phyloP scores from a whole-genome alignment of 2,329 filamentous ascomycete genomes.

The Calonectria montana region DNA sequence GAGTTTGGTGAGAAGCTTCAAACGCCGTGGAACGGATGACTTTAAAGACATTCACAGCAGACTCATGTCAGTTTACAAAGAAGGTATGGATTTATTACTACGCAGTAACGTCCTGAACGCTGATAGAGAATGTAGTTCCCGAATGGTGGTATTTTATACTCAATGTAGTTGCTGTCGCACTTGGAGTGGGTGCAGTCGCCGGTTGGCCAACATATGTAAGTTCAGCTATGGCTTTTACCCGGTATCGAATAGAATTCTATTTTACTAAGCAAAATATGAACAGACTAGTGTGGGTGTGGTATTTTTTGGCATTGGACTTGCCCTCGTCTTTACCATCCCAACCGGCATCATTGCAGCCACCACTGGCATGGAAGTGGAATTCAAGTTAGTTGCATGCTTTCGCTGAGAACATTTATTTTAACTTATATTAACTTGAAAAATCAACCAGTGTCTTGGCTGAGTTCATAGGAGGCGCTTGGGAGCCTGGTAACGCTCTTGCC shows the following conservation, averaged over 20 bases:
- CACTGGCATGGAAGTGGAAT: slow-evolving; percentile 55
- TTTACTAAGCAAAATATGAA: neutral
- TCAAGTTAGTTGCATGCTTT: slow-evolving; percentile 43
- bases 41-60: slow-evolving; percentile 56
- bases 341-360: slow-evolving; percentile 58
- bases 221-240: rapidly evolving
- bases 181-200: slow-evolving; percentile 51
- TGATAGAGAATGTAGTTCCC: slow-evolving; percentile 46
- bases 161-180: slow-evolving; percentile 43
- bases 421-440: neutral
- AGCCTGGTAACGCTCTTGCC: slow-evolving; percentile 56
- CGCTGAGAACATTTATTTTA: neutral
- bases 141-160: slow-evolving; percentile 57
- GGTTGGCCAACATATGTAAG: slow-evolving; percentile 50
- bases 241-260: rapidly evolving
- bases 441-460: slow-evolving; percentile 53
- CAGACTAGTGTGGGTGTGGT: slow-evolving; percentile 56
- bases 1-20: slow-evolving; percentile 31
- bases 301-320: slow-evolving; percentile 56
- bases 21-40: slow-evolving; percentile 16
- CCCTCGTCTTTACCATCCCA: slow-evolving; percentile 56
- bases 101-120: too few relatives aligned
- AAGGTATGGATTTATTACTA: slow-evolving; percentile 26
- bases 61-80: slow-evolving; percentile 56
- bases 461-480: slow-evolving; percentile 58